Evolutionary conservation across 345 rosid genomes (phyloP), one percentile per base, ranked within the genome.

Genomic region (Theobroma cacao): DNA sequence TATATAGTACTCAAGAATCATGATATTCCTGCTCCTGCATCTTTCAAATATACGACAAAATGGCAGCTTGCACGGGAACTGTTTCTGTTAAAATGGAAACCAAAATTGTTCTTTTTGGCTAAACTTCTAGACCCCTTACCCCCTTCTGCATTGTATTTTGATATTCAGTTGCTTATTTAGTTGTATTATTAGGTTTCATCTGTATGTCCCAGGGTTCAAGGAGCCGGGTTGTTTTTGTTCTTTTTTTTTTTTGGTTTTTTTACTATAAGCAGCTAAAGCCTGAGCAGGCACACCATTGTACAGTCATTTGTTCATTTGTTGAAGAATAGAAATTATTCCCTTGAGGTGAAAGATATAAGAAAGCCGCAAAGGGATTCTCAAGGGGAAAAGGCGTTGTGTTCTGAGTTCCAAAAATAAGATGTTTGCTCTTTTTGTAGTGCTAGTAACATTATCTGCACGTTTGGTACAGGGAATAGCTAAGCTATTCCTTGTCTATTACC

Each of bases 221-320:
- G 82, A 79, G 82, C 85, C 75, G 78, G 80, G 26, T 59, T 34
- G 61, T 47, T 56, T 56, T 7, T 38, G 38, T 3, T 36, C 50
- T 52, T 31, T 45, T 13, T 63, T 43, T 5, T 30, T 58, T 60
- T 31, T 13, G 28, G n/a, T n/a, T 12, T 18, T 52, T 45, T 43
- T 64, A 75, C 77, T 67, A 20, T 4, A 70, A 75, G 70, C 47
- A 33, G 80, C 63, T 78, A 60, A 60, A 69, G 86, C 85, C 84
- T 18, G 75, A 65, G 53, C 28, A 61, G 89, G 78, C 75, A 36
- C 52, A 48, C 47, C 65, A 61, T 38, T 89, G 92, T 89, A 89
- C 86, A 88, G 94, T 80, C 72, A 89, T 89, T 89, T 84, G 81
- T 88, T 89, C 85, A 89, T 89, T 91, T 89, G 86, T 89, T 91